These are phyloP conservation scores for Pichia ethanolica DNA, from an alignment of 805 yeast genomes.

Conservation along the genomic window DNA sequence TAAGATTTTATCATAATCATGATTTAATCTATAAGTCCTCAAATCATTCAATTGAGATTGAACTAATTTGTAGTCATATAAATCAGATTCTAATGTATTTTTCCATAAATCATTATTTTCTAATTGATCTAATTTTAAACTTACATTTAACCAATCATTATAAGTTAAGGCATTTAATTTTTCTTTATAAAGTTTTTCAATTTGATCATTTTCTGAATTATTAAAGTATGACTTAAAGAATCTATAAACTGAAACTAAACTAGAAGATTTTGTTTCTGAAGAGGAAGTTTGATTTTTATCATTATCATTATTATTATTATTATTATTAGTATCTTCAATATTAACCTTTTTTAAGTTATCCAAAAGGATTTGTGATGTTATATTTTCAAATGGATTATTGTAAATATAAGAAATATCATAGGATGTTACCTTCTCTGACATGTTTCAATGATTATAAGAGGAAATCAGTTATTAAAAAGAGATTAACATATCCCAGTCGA, in stretches of 20 bases:
- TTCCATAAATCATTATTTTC: slow-evolving; percentile 72
- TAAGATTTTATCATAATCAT: slow-evolving; percentile 55
- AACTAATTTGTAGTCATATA: slow-evolving; percentile 68
- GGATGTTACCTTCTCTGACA: slow-evolving; percentile 14
- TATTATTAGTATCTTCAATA: neutral
- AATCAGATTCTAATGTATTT: slow-evolving; percentile 43
- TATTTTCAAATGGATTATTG: slow-evolving; percentile 22
- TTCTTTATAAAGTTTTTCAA: slow-evolving; percentile 11
- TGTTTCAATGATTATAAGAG: neutral
- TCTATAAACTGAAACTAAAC: neutral
- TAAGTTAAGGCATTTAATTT: slow-evolving; percentile 42
- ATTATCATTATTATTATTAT: too few relatives aligned
- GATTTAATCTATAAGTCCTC: slow-evolving; percentile 46
- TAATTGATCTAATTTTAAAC: slow-evolving; percentile 56
- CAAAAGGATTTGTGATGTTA: slow-evolving; percentile 18
- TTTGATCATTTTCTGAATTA: slow-evolving; percentile 4
- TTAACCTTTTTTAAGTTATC: neutral
- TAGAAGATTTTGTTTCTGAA: neutral
- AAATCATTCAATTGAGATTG: slow-evolving; percentile 45
- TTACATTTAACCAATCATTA: slow-evolving; percentile 59
- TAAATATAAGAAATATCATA: slow-evolving; percentile 15
- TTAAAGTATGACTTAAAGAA: neutral
- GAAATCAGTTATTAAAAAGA: too few relatives aligned
- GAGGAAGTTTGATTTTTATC: neutral
- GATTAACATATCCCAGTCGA: too few relatives aligned